Percentiles rank a stretch among this genome's conserved stretches.
Conservation (phyloP, 2,329 filamentous ascomycete genomes). For the Fusarium musae region DNA sequence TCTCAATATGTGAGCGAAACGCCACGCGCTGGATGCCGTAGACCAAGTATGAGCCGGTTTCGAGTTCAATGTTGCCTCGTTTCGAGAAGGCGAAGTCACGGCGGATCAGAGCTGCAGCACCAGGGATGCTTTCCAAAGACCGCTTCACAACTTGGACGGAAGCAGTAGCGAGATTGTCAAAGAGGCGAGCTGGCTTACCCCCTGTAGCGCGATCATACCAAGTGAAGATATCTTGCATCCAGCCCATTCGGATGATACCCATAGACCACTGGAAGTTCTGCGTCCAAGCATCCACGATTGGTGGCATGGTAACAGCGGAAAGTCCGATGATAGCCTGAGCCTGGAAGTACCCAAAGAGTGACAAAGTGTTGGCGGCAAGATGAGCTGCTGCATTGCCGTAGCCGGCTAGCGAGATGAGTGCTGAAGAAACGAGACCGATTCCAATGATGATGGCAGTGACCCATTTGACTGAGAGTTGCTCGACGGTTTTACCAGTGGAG, state of each 20-base stretch:
- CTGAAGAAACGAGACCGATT: constrained; percentile 83
- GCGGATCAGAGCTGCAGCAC: constrained; percentile 58
- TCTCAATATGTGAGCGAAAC: constrained; percentile 86
- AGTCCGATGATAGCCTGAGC: constrained; percentile 91
- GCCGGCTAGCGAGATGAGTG: constrained; percentile 87
- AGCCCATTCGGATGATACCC: constrained; percentile 87
- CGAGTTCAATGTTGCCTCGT: constrained; percentile 64
- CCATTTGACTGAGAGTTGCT: constrained; percentile 90
- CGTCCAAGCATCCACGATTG: constrained; percentile 91
- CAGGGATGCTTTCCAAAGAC: constrained; percentile 53
- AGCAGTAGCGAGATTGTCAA: constrained; percentile 76
- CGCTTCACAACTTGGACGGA: constrained; percentile 85
- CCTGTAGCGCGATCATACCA: constrained; percentile 97
- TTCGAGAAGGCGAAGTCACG: constrained; percentile 66
- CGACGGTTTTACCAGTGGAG: constrained; percentile 91
- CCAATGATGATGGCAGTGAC: constrained; percentile 87
- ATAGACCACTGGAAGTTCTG: constrained; percentile 99
- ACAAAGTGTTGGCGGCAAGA: constrained; percentile 90
- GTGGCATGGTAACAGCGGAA: constrained; percentile 81
- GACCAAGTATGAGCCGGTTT: constrained; percentile 69
- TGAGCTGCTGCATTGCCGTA: constrained; percentile 95
- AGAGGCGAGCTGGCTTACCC: constrained; percentile 81
- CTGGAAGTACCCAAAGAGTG: constrained; percentile 93
- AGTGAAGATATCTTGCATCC: constrained; percentile 87
- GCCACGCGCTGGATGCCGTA: constrained; percentile 89